Base-by-base conservation (phyloP, 768 basidiomycete genomes). In the Porpolomopsis calyptriformis region DNA sequence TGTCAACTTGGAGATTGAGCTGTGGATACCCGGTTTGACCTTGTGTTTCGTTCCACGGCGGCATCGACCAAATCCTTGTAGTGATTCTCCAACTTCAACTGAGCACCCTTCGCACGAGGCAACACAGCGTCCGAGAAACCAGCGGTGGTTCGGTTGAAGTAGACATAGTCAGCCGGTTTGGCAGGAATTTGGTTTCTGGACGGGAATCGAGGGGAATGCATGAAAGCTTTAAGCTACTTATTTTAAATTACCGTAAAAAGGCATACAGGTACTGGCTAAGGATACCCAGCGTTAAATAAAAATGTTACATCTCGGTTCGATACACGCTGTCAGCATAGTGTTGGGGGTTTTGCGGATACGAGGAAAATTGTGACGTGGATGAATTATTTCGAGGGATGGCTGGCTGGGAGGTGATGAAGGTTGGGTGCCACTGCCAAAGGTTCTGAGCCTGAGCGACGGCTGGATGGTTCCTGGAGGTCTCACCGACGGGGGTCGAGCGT, bases 11-110 rank as follows among this genome's bases (percentile, higher is more conserved):
- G 31, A 39, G 20, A 20, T 10, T 48, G 10, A 16, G 23, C 20
- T 51, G 34, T 8, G 7, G 27, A 49, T 12, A 33, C 3, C 33
- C 8, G 12, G 20, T 33, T 60, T 50, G 64, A 92, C 92, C 94
- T 78, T 44, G 81, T 77, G 60, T 97, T 97, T 43, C 96, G 72
- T 58, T 93, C 92, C 38, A 99, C 88, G 10, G 94, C 94, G 37
- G 85, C 77, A 61, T 97, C 92, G 34, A 99, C 96, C 1, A 89
- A 89, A 33, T 96, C 82, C 64, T 97, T 96, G 67, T 97, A 99
- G 60, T 82, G 96, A 60, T 93, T 83, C 66, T 98, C 96, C 43
- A 98, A 74, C 65, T 94, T 96, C 66, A 97, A 71, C 63, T 96
- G 92, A 2, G 93, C 93, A 33, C 77, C 78, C 62, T 91, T 93